A percentile compares a stretch with the other conserved stretches of the same genome.
Evolutionary conservation across 1,284 basidiomycete species (phyloP).

Genomic region (Stygiomarasmius scandens): DNA sequence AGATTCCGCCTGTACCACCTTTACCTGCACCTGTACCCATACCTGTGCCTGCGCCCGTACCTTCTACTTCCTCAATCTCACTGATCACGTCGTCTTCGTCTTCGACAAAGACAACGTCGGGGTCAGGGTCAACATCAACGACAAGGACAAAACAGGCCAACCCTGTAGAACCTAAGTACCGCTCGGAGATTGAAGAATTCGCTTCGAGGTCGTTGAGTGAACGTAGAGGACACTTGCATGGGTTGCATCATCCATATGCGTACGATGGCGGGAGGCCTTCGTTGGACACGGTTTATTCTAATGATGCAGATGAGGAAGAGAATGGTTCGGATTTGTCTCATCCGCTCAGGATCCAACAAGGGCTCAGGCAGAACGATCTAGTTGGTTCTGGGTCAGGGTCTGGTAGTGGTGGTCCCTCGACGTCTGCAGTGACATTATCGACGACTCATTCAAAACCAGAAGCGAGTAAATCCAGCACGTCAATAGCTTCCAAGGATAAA

Average conservation of each 20-base stretch:
- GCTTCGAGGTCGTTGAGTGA: not conserved
- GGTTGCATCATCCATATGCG: too few relatives aligned
- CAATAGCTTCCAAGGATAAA: not conserved
- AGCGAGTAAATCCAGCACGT: not conserved
- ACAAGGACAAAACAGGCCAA: too few relatives aligned
- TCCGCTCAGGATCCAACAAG: not conserved
- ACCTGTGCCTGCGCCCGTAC: slow-evolving; percentile 10
- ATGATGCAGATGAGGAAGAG: not conserved
- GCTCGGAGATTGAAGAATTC: not conserved
- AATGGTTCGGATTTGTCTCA: not conserved
- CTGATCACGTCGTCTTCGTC: too few relatives aligned
- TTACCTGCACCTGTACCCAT: slow-evolving; percentile 2
- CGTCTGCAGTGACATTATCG: not conserved
- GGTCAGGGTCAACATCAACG: too few relatives aligned
- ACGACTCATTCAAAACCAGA: not conserved
- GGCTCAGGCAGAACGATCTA: not conserved
- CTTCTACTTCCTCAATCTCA: slow-evolving; percentile 14
- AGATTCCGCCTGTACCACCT: not conserved
- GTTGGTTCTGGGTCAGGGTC: too few relatives aligned
- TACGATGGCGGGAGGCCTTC: not conserved
- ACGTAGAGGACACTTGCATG: not conserved
- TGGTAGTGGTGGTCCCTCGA: not conserved
- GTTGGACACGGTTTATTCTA: not conserved
- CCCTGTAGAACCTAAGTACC: not conserved
- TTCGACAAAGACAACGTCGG: too few relatives aligned